phyloP scores from a whole-genome alignment of 176 grass and related monocot species.

The Calamus simplicifolius region DNA sequence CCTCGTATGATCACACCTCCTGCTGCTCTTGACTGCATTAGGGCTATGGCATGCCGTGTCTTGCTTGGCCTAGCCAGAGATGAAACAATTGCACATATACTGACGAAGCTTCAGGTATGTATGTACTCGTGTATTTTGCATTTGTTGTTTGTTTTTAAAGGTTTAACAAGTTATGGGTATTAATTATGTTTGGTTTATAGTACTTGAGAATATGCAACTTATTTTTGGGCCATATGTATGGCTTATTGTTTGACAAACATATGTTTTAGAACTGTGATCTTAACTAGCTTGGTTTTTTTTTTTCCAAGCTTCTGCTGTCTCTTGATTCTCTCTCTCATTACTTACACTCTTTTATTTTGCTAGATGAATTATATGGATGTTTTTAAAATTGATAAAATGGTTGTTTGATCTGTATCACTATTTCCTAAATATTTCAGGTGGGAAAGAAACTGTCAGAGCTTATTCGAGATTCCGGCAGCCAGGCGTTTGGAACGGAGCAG shows the following conservation, averaged over 20 bases:
- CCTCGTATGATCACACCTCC: slow-evolving; percentile 87
- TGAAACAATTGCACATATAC: slow-evolving; percentile 92
- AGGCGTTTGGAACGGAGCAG: slow-evolving; percentile 67
- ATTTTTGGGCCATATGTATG: too few species aligned
- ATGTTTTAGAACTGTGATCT: too few species aligned
- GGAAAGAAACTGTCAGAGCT: slow-evolving; percentile 97
- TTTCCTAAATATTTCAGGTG: slow-evolving; percentile 40
- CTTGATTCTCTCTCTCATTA: neutral
- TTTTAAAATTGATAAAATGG: slow-evolving; percentile 1
- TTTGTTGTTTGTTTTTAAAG: too few species aligned
- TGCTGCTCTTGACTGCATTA: slow-evolving; percentile 72
- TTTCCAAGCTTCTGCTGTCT: neutral
- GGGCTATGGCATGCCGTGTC: slow-evolving; percentile 90
- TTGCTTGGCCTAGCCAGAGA: slow-evolving; percentile 93
- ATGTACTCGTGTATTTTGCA: too few species aligned
- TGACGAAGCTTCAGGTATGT: slow-evolving; percentile 89
- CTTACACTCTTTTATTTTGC: too few species aligned
- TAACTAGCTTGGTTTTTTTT: too few species aligned
- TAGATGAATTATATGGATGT: neutral
- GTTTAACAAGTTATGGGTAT: too few species aligned
- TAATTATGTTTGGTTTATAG: too few species aligned
- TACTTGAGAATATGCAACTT: too few species aligned
- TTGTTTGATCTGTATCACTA: neutral
- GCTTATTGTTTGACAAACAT: too few species aligned
- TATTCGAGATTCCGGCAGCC: slow-evolving; percentile 72